Evolutionary conservation across 805 yeast species (phyloP), one percentile per base, ranked within the genome.

Genomic region (Maudiozyma turicensis): DNA sequence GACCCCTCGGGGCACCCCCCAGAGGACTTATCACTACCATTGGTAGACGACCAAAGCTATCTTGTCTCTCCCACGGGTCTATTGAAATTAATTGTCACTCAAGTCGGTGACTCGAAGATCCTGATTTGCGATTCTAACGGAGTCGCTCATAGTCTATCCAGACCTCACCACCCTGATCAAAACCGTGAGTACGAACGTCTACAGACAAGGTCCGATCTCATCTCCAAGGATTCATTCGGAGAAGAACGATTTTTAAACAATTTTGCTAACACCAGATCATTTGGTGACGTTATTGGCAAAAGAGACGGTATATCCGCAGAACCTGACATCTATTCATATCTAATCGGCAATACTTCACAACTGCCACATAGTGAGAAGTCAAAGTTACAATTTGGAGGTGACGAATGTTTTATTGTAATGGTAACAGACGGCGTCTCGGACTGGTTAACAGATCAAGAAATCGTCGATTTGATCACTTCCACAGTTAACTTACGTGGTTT

Each of bases 41-140:
- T 35, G 15, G 6, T 15, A 11, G 14, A 35, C 14, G 66, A 63
- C 31, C 63, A 65, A 46, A 53, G 65, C 2, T 66, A 64, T 46
- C 61, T 65, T 37, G 53, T 90, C 68, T 80, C 82, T 52, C 77
- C 81, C n/a, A 71, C 74, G 8, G 82, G 85, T 3, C 69, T 84
- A 10, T 73, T 87, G 26, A 80, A 81, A 57, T 65, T 93, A 26
- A 75, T 86, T 0, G 78, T 90, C 15, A 90, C 95, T 1, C 99
- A 93, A 61, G 81, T 91, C 11, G 99, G 99, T 6, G 99, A 93
- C 63, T 85, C 97, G 3, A 77, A 86, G 53, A 88, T 95, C 6
- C 75, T 93, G 2, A 58, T 93, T n/a, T 85, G 93, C 54, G 98
- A 90, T 65, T 76, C 75, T 49, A 66, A 74, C 48, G 98, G 98